These are phyloP conservation scores for Zygotorulaspora chibaensis DNA, from an alignment of 805 yeast genomes.

Conservation along the genomic window DNA sequence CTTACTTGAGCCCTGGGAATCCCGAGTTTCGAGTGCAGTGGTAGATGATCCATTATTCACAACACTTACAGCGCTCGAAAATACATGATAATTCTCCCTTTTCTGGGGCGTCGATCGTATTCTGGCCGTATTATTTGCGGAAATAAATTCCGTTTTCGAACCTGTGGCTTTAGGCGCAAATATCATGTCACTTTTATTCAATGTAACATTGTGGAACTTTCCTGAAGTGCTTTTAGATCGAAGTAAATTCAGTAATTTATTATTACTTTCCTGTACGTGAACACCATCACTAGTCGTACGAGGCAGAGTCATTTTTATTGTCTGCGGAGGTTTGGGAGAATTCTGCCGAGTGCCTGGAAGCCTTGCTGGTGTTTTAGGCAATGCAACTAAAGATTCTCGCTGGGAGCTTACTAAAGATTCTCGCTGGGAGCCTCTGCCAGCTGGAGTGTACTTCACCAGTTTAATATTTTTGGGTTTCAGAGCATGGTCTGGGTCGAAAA, in stretches of 20 bases:
- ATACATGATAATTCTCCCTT: background rate
- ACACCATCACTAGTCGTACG: background rate
- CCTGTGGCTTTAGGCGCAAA: slow-evolving; percentile 1
- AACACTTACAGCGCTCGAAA: background rate
- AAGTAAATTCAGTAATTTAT: slow-evolving; percentile 8
- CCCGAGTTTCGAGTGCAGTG: background rate
- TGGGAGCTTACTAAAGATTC: background rate
- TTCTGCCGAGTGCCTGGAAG: background rate
- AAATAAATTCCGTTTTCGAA: slow-evolving; percentile 4
- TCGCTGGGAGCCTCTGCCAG: background rate
- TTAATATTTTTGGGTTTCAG: background rate
- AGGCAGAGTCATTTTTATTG: background rate
- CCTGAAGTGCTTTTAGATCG: slow-evolving; percentile 12
- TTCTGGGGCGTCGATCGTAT: slow-evolving; percentile 4
- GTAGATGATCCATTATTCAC: background rate
- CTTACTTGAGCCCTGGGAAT: background rate
- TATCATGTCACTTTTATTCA: slow-evolving; percentile 5
- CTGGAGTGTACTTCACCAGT: background rate
- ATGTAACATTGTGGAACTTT: slow-evolving; percentile 7
- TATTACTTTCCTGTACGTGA: slow-evolving; percentile 1
- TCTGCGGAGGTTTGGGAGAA: background rate
- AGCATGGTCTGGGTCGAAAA: background rate
- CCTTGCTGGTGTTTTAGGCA: background rate
- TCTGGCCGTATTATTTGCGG: slow-evolving; percentile 6
- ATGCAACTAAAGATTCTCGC: background rate